Evolutionary conservation across 495 filamentous ascomycete genomes (phyloP).

Genomic region (Aspergillus cristatus): DNA sequence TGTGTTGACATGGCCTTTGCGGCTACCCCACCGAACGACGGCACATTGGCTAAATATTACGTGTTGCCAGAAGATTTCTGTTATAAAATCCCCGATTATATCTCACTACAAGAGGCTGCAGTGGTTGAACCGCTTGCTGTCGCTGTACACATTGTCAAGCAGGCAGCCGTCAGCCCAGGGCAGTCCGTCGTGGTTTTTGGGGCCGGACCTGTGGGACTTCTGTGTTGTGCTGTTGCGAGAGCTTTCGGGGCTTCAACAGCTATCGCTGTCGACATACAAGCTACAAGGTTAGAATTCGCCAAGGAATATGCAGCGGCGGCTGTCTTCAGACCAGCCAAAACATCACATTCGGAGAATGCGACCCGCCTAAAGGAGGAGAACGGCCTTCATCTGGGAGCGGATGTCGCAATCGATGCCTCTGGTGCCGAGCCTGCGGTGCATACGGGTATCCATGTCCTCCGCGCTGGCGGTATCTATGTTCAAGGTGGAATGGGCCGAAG

Average conservation of each 20-base stretch:
- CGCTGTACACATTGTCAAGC: slow-evolving; percentile 44
- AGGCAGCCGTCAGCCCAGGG: slow-evolving; percentile 34
- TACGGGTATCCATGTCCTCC: slow-evolving; percentile 42
- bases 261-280: slow-evolving; percentile 47
- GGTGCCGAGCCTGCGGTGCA: slow-evolving; percentile 46
- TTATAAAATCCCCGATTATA: slow-evolving; percentile 38
- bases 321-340: slow-evolving; percentile 32
- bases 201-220: slow-evolving; percentile 44
- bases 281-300: slow-evolving; percentile 43
- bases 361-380: slow-evolving; percentile 33
- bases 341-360: slow-evolving; percentile 29
- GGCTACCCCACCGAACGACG: slow-evolving; percentile 45
- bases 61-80: slow-evolving; percentile 47
- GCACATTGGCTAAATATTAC: slow-evolving; percentile 48
- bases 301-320: slow-evolving; percentile 35
- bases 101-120: slow-evolving; percentile 43
- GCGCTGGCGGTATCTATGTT: slow-evolving; percentile 48
- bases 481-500: slow-evolving; percentile 52
- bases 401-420: slow-evolving; percentile 50
- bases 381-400: slow-evolving; percentile 38
- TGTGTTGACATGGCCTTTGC: slow-evolving; percentile 45
- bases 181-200: slow-evolving; percentile 47
- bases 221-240: slow-evolving; percentile 46
- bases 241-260: slow-evolving; percentile 43
- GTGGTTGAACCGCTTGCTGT: slow-evolving; percentile 48